Conservation (phyloP, 2,329 filamentous ascomycete genomes). For the Myriosclerotinia duriaeana region DNA sequence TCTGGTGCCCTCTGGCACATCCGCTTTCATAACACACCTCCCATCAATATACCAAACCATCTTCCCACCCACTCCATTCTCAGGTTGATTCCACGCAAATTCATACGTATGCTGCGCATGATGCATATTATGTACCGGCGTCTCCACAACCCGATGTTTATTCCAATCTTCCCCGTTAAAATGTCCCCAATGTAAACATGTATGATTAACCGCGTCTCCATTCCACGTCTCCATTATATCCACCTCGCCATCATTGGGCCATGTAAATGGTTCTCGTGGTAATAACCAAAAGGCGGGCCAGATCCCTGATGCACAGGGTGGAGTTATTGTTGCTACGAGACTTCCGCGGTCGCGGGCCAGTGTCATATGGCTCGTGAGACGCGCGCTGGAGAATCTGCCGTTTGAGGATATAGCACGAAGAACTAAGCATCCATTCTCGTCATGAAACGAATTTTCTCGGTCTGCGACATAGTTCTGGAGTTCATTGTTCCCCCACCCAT, state of each 20-base stretch:
- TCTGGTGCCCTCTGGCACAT: constrained; percentile 53
- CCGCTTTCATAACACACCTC: constrained; percentile 55
- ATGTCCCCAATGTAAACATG: constrained; percentile 60
- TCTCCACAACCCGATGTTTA: constrained; percentile 57
- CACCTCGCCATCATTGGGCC: constrained; percentile 60
- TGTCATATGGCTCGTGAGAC: constrained; percentile 54
- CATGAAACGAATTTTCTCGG: constrained; percentile 54
- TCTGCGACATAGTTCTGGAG: constrained; percentile 55
- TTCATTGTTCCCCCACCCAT: constrained; percentile 63
- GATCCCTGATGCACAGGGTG: constrained; percentile 56
- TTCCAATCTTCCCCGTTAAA: constrained; percentile 53
- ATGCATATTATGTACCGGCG: constrained; percentile 50
- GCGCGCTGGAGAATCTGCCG: constrained; percentile 54
- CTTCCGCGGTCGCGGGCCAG: constrained; percentile 53
- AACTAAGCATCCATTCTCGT: constrained; percentile 51
- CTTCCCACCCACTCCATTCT: constrained; percentile 45
- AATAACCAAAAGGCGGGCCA: constrained; percentile 65
- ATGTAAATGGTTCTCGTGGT: constrained; percentile 56
- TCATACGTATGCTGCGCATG: constrained; percentile 51
- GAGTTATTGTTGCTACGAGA: constrained; percentile 51
- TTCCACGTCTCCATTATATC: constrained; percentile 65
- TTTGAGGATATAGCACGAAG: constrained; percentile 51
- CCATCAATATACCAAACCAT: constrained; percentile 62
- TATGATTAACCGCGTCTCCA: constrained; percentile 54
- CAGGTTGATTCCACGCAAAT: constrained; percentile 56